These are phyloP conservation scores for Sporisorium graminicola DNA, from an alignment of 1,284 basidiomycete genomes.

Conservation along the genomic window DNA sequence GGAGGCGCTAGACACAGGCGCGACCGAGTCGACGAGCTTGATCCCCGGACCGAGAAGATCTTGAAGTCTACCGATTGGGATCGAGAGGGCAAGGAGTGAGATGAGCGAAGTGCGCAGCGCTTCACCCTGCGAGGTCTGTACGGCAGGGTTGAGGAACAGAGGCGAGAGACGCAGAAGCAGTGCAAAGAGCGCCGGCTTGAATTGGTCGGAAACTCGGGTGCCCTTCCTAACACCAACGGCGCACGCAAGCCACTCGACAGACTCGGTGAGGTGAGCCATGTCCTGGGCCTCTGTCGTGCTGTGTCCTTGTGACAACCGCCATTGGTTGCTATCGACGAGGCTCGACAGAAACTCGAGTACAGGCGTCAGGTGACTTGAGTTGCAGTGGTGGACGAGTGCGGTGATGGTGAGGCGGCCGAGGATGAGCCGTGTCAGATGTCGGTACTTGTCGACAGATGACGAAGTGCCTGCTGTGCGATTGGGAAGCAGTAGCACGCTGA, in stretches of 20 bases:
- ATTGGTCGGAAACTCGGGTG: slow-evolving; percentile 52
- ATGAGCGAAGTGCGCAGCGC: slow-evolving; percentile 42
- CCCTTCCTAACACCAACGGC: slow-evolving; percentile 64
- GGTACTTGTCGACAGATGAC: slow-evolving; percentile 25
- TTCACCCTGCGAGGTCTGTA: slow-evolving; percentile 24
- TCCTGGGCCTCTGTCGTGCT: slow-evolving; percentile 6
- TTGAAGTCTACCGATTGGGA: slow-evolving; percentile 64
- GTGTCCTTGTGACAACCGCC: neutral
- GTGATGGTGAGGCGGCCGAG: slow-evolving; percentile 59
- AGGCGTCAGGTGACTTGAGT: slow-evolving; percentile 47
- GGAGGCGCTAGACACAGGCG: slow-evolving; percentile 28
- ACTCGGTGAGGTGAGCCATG: slow-evolving; percentile 34
- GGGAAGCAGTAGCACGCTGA: slow-evolving; percentile 43
- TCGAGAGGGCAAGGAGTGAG: slow-evolving; percentile 48
- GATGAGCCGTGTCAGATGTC: slow-evolving; percentile 39
- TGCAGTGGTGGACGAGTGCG: slow-evolving; percentile 62
- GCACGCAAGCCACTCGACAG: slow-evolving; percentile 57
- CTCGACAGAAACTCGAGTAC: slow-evolving; percentile 52
- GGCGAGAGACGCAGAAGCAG: slow-evolving; percentile 49
- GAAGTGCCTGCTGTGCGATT: slow-evolving; percentile 11
- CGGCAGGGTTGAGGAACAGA: slow-evolving; percentile 22
- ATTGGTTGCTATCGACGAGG: slow-evolving; percentile 36
- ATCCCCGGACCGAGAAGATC: slow-evolving; percentile 63
- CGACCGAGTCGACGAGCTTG: slow-evolving; percentile 56
- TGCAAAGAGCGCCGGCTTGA: slow-evolving; percentile 55